These are phyloP conservation scores for Protomyces gravidus DNA, from an alignment of 1,139 yeast species.

Conservation along the genomic window DNA sequence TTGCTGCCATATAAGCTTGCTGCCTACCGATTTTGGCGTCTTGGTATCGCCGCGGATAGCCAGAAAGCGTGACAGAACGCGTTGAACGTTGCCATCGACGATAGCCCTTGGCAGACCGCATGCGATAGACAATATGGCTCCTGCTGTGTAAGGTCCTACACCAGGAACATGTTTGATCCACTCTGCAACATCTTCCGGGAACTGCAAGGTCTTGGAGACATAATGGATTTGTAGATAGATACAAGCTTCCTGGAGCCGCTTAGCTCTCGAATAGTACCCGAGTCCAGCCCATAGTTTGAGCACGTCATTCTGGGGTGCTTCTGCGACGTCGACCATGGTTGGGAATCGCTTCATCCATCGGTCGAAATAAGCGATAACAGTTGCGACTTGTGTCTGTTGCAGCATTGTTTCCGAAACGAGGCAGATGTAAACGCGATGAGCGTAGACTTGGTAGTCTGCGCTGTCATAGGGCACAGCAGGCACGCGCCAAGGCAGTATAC, in stretches of 20 bases:
- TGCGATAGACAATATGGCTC: slow-evolving; percentile 30
- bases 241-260: slow-evolving; percentile 28
- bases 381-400: slow-evolving; percentile 32
- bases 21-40: slow-evolving; percentile 25
- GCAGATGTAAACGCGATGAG: slow-evolving; percentile 28
- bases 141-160: slow-evolving; percentile 32
- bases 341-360: slow-evolving; percentile 30
- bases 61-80: slow-evolving; percentile 28
- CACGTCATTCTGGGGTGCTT: slow-evolving; percentile 26
- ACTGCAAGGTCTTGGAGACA: not conserved
- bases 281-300: slow-evolving; percentile 32
- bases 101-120: slow-evolving; percentile 27
- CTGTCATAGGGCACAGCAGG: slow-evolving; percentile 10
- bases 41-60: slow-evolving; percentile 29
- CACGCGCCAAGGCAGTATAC: slow-evolving; percentile 30
- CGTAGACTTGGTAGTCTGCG: slow-evolving; percentile 1
- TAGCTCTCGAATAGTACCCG: slow-evolving; percentile 31
- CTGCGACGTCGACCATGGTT: slow-evolving; percentile 21
- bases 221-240: slow-evolving; percentile 14
- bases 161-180: slow-evolving; percentile 32
- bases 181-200: slow-evolving; percentile 26
- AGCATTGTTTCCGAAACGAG: slow-evolving; percentile 32
- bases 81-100: slow-evolving; percentile 31
- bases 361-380: slow-evolving; percentile 29
- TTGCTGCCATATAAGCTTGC: slow-evolving; percentile 27